phyloP scores from a whole-genome alignment of 192 early-diverging fungal species.

The Coemansia sp. region DNA sequence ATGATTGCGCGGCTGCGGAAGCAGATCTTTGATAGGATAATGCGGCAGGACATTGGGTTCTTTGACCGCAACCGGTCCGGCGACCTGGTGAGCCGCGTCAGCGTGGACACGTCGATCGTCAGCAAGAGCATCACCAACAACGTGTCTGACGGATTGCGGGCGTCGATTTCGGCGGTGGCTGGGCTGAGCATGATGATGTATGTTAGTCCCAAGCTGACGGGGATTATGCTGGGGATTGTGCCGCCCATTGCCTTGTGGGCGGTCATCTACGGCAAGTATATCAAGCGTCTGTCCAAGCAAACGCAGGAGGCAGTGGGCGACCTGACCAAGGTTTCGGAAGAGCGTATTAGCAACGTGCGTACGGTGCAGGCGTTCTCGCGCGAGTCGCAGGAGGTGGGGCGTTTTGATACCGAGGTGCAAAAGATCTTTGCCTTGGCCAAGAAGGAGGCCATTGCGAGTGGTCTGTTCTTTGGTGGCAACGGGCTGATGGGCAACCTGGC shows the following conservation, averaged over 20 bases:
- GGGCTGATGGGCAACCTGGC: conserved; percentile 59
- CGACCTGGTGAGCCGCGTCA: conserved; percentile 73
- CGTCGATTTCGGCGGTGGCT: conserved; percentile 52
- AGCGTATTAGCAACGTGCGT: conserved; percentile 51
- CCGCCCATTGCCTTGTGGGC: conserved; percentile 67
- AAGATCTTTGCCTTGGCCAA: conserved; percentile 41
- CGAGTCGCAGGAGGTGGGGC: conserved; percentile 30
- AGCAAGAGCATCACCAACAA: conserved; percentile 70
- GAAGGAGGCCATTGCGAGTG: conserved; percentile 53
- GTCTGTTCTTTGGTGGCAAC: conserved; percentile 58
- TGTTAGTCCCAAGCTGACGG: conserved; percentile 60
- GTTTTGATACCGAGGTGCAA: conserved; percentile 35
- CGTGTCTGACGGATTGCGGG: conserved; percentile 66
- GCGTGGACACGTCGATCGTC: conserved; percentile 68
- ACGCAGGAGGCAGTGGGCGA: conserved; percentile 64
- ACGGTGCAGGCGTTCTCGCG: conserved; percentile 51
- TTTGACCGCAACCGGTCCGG: conserved; percentile 61
- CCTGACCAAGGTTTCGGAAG: conserved; percentile 62
- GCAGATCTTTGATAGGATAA: conserved; percentile 51
- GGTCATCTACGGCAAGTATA: conserved; percentile 60
- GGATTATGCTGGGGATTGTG: conserved; percentile 66
- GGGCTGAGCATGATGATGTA: conserved; percentile 65
- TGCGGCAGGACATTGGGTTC: conserved; percentile 58
- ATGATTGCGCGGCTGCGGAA: conserved; percentile 51
- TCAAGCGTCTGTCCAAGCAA: conserved; percentile 55